Conservation (phyloP, 805 yeast species). For the Ogataea nitratoaversa region DNA sequence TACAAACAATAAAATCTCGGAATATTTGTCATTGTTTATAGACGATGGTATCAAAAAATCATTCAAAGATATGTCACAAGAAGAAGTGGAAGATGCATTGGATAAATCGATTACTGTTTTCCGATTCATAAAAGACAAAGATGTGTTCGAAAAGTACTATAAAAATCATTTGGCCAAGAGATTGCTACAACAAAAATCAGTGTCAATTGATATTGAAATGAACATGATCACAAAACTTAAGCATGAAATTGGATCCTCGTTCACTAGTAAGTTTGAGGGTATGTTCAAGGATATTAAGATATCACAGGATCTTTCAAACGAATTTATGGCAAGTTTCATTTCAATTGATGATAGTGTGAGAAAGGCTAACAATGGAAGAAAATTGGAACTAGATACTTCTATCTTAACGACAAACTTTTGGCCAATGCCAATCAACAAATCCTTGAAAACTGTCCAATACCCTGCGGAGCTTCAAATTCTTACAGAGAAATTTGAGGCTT, state of each 20-base stretch:
- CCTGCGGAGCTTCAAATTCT: slow-evolving; percentile 43
- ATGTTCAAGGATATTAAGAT: slow-evolving; percentile 78
- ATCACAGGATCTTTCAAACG: slow-evolving; percentile 45
- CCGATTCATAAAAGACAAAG: slow-evolving; percentile 73
- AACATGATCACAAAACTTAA: slow-evolving; percentile 60
- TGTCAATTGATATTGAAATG: slow-evolving; percentile 62
- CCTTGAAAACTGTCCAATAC: slow-evolving; percentile 31
- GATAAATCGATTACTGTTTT: slow-evolving; percentile 58
- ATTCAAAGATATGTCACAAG: slow-evolving; percentile 42
- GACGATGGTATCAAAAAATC: slow-evolving; percentile 53
- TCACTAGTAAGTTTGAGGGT: slow-evolving; percentile 75
- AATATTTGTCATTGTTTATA: slow-evolving; percentile 51
- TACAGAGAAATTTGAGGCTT: slow-evolving; percentile 44
- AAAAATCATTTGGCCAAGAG: slow-evolving; percentile 85
- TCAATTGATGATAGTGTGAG: slow-evolving; percentile 14
- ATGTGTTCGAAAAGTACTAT: slow-evolving; percentile 78
- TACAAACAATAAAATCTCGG: slow-evolving; percentile 42
- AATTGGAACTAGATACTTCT: slow-evolving; percentile 42
- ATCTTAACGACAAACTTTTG: slow-evolving; percentile 61
- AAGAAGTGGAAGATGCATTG: slow-evolving; percentile 44
- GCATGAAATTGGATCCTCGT: slow-evolving; percentile 74
- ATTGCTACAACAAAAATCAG: slow-evolving; percentile 44
- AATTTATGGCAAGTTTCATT: slow-evolving; percentile 29
- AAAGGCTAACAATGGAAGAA: slow-evolving; percentile 26
- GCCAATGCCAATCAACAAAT: slow-evolving; percentile 51